Conservation (phyloP, 228 moss, liverwort and hornwort species). For the Sphagnum magellanicum region DNA sequence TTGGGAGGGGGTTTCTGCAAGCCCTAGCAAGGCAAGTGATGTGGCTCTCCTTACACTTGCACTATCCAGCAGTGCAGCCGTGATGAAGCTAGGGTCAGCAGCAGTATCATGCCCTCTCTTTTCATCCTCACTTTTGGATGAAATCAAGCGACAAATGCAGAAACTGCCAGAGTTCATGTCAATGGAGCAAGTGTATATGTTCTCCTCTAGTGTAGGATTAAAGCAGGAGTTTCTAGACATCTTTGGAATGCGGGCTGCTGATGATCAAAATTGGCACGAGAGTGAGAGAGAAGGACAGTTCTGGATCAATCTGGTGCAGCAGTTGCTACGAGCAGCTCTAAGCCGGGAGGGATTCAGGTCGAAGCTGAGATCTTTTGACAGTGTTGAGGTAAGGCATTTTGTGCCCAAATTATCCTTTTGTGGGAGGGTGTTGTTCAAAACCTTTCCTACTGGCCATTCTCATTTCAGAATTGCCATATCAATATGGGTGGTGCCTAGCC, state of each 20-base stretch:
- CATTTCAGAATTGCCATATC: not conserved
- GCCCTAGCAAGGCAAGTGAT: slow-evolving; percentile 25
- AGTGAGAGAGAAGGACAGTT: slow-evolving; percentile 39
- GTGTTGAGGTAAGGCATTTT: slow-evolving; percentile 30
- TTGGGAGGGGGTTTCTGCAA: slow-evolving; percentile 13
- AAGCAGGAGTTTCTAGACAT: slow-evolving; percentile 47
- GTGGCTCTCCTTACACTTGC: slow-evolving; percentile 49
- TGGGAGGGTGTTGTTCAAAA: not conserved
- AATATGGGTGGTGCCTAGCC: not conserved
- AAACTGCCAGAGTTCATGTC: slow-evolving; percentile 35
- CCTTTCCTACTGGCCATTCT: not conserved
- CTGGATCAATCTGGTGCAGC: slow-evolving; percentile 52
- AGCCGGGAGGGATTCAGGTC: slow-evolving; percentile 51
- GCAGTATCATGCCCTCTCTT: slow-evolving; percentile 52
- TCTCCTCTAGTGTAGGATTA: slow-evolving; percentile 38
- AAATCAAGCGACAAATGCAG: slow-evolving; percentile 37
- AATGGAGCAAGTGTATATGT: slow-evolving; percentile 39
- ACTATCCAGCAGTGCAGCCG: slow-evolving; percentile 39
- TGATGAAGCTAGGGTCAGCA: slow-evolving; percentile 54
- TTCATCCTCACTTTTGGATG: slow-evolving; percentile 30
- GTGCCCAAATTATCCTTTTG: not conserved
- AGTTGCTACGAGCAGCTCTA: slow-evolving; percentile 49
- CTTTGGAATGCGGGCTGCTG: slow-evolving; percentile 53
- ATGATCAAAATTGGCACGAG: slow-evolving; percentile 44
- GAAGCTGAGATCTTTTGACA: slow-evolving; percentile 47